A percentile compares a stretch with the other conserved stretches of the same genome.
These are phyloP conservation scores for Fragaria vesca DNA, from an alignment of 306 rosid species.

Conservation along the genomic window DNA sequence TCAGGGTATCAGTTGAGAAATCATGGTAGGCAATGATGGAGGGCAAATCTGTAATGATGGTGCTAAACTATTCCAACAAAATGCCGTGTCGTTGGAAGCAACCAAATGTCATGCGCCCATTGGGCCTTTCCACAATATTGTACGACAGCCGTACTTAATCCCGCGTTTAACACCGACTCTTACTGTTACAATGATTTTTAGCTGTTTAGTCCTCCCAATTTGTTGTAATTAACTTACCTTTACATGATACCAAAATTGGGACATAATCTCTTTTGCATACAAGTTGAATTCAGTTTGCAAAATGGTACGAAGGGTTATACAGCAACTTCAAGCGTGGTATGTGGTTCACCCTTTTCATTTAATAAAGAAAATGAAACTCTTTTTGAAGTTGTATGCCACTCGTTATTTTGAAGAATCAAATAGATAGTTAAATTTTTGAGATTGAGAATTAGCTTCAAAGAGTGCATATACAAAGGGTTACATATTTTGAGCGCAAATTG, in stretches of 20 bases:
- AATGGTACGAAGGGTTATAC: no score
- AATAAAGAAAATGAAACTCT: no score
- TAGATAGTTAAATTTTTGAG: no score
- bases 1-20: not conserved
- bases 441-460: no score
- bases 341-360: no score
- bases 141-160: conserved; percentile 35
- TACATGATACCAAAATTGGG: not conserved
- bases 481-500: no score
- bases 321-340: no score
- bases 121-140: conserved; percentile 21
- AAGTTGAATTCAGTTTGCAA: no score
- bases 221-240: no score
- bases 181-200: not conserved
- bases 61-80: not conserved
- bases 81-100: conserved; percentile 31
- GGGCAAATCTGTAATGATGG: not conserved
- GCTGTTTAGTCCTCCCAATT: not conserved
- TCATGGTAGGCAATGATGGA: not conserved
- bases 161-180: conserved; percentile 5
- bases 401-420: no score
- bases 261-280: not conserved
- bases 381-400: no score
- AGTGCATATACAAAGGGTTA: no score
- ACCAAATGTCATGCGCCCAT: conserved; percentile 20